Evolutionary conservation across 805 yeast species (phyloP).

Genomic region (Candida namnaoensis): DNA sequence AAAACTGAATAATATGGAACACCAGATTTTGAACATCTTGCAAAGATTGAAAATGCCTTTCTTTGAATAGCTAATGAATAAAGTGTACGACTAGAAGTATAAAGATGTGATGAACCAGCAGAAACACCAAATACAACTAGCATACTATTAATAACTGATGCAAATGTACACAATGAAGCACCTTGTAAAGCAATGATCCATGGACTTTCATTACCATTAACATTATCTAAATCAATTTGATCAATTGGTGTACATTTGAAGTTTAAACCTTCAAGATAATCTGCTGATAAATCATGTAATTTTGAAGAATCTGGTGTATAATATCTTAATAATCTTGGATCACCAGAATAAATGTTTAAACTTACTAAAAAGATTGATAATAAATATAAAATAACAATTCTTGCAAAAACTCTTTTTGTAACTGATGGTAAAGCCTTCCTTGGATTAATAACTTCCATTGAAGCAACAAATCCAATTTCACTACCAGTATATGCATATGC

Average conservation of each 20-base stretch:
- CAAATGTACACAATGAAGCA: constrained; percentile 40
- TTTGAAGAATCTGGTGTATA: constrained; percentile 16
- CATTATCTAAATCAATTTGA: background rate
- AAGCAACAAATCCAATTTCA: constrained; percentile 75
- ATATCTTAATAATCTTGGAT: constrained; percentile 59
- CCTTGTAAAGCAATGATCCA: constrained; percentile 50
- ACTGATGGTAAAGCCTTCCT: constrained; percentile 71
- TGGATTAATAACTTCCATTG: constrained; percentile 81
- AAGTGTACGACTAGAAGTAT: constrained; percentile 47
- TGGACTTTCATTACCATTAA: constrained; percentile 39
- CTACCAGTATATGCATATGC: constrained; percentile 77
- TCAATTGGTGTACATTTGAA: constrained; percentile 1
- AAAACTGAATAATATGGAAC: constrained; percentile 66
- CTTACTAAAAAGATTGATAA: constrained; percentile 63
- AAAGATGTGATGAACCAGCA: constrained; percentile 46
- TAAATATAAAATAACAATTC: constrained; percentile 57
- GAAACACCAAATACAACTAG: constrained; percentile 46
- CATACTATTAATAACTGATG: constrained; percentile 38
- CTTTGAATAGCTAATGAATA: constrained; percentile 45
- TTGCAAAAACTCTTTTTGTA: constrained; percentile 64
- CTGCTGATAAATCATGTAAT: background rate
- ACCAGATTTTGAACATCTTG: constrained; percentile 51
- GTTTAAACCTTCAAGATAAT: constrained; percentile 5
- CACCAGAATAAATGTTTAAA: constrained; percentile 68
- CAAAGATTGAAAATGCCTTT: constrained; percentile 51